Evolutionary conservation across 805 yeast species (phyloP), one percentile per base, ranked within the genome.

Genomic region (Metschnikowia noctiluminum): DNA sequence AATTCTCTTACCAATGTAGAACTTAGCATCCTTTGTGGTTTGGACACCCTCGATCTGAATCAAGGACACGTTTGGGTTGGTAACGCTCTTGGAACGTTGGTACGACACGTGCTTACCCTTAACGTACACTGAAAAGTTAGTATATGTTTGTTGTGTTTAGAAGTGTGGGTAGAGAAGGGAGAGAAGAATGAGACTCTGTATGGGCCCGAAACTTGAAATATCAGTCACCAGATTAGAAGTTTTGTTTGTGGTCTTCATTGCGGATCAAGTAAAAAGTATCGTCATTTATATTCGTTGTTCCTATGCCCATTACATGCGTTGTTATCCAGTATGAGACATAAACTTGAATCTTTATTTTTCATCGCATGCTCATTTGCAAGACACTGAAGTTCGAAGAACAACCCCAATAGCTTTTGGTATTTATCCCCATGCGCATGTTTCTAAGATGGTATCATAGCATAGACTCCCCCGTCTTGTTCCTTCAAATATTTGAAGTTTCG

Each of bases 71-170:
- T 89, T 87, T 77, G 99, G 97, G 95, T 94, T 89, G 86, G 85
- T 90, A 74, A 87, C 89, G 78, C 84, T 84, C 90, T 94, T 94
- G 68, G 97, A 90, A 83, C 99, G 95, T 85, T 94, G 98, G 96
- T 92, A 94, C 69, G 97, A 91, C 74, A 94, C 76, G 87, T 94
- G 99, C 86, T 92, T 94, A 81, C 98, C 99, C 86, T 92, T 94
- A 80, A 94, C 98, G 97, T 94, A 94, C 82, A 94, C 95, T 88
- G 73, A 39, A 26, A 41, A 58, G 75, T 70, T 69, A 69, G 76
- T 70, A 68, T 45, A 13, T 30, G 31, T 2, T 16, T 10, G 13
- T 35, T 12, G 12, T 21, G 21, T 21, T 21, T 21, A 21, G 21
- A 21, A 21, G 21, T 21, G 21, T 3, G 4, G 21, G 21, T 3